Evolutionary conservation across 345 rosid genomes (phyloP).

Genomic region (Turnera subulata): DNA sequence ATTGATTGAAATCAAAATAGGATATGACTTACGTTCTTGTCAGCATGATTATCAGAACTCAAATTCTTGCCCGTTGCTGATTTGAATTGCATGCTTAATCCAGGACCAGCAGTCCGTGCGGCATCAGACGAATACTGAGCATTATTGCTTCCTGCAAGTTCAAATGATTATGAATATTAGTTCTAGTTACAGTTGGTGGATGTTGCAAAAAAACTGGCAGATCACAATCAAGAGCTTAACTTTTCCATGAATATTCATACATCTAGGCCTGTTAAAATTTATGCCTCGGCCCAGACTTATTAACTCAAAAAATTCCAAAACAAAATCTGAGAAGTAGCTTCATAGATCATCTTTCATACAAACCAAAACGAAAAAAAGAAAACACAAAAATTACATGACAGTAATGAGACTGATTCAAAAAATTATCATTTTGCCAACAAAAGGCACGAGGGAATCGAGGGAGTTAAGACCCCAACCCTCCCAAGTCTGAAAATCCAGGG

Average conservation of each 20-base stretch:
- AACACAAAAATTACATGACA: too few species aligned
- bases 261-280: not conserved
- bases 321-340: not conserved
- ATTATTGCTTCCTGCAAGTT: constrained; percentile 51
- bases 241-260: not conserved
- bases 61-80: constrained; percentile 48
- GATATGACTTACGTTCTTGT: constrained; percentile 57
- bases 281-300: not conserved
- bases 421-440: not conserved
- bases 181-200: too few species aligned
- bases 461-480: too few species aligned
- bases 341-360: not conserved
- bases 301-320: not conserved
- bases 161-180: constrained; percentile 2
- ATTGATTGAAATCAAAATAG: not conserved
- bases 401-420: not conserved
- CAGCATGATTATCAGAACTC: constrained; percentile 43
- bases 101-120: constrained; percentile 41
- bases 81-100: constrained; percentile 54
- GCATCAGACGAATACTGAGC: constrained; percentile 44
- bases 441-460: too few species aligned
- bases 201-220: too few species aligned
- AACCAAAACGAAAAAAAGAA: not conserved
- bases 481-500: too few species aligned
- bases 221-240: not conserved